Evolutionary conservation across 2,329 filamentous ascomycete genomes (phyloP), one percentile per base, ranked within the genome.

Genomic region (Hirsutella rhossiliensis): DNA sequence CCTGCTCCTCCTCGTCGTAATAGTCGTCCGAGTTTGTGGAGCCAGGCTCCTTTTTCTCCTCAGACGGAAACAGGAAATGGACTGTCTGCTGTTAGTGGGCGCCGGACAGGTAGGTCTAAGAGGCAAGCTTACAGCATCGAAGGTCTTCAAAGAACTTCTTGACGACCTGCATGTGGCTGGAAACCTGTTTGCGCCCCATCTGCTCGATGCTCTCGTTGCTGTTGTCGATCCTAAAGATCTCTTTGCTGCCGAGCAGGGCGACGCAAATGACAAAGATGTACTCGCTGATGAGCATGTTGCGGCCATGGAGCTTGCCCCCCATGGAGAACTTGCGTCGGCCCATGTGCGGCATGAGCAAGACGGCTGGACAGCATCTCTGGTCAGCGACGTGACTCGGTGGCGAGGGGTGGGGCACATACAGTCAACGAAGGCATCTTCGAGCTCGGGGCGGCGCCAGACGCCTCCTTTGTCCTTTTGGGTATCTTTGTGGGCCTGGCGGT

Each of bases 211-310:
- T 65, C 43, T 66, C 63, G 45, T 64, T 65, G 55, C 62, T 65
- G 48, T 66, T 66, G 48, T 66, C 63, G 52, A 66, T 65, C 42
- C 63, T 58, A 47, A 66, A 66, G 47, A 66, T 66, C 50, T 66
- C 63, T 46, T 66, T 66, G 59, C 62, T 64, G 11, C 63, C 63
- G 3, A 66, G 56, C 9, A 66, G 30, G 4, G 58, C 60, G 43
- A 66, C 54, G 38, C 63, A 65, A 43, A 66, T 61, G 42, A 59
- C 57, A 45, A 65, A 82, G 38, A 84, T 71, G 60, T 83, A 84
- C 59, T 81, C 77, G 54, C 72, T 75, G 54, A 84, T 82, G 45
- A 84, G 68, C 72, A 82, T 81, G 62, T 84, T 84, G 41, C 80
- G 75, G 5, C 80, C 80, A 52, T 80, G 76, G 34, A 76, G 73